These are phyloP conservation scores for Chlorella sp. DNA, from an alignment of 139 green algal genomes.

Conservation along the genomic window DNA sequence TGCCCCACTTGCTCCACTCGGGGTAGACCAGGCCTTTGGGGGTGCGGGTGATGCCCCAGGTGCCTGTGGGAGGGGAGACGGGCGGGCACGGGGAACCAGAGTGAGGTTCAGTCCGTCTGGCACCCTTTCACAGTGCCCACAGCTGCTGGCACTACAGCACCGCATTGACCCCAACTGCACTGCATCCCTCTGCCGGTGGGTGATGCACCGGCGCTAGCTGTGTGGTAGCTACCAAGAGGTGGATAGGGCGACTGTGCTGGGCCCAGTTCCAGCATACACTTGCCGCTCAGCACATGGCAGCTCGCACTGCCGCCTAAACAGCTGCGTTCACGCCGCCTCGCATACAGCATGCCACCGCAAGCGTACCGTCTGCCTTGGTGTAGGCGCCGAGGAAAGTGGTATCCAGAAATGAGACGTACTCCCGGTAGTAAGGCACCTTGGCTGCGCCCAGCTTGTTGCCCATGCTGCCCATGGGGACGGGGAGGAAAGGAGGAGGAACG, in stretches of 20 bases:
- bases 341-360: neutral
- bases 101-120: neutral
- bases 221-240: neutral
- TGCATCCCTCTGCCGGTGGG: neutral
- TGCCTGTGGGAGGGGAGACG: neutral
- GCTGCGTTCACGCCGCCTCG: no score
- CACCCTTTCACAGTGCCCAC: no score
- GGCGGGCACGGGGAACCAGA: neutral
- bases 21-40: conserved; percentile 30
- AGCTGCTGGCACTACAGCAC: neutral
- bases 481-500: neutral
- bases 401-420: neutral
- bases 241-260: neutral
- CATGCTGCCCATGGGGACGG: neutral
- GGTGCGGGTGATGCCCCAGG: conserved; percentile 20
- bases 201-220: neutral
- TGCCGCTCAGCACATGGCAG: no score
- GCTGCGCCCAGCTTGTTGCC: neutral
- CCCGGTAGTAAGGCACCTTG: neutral
- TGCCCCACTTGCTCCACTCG: conserved; percentile 18
- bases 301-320: no score
- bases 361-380: neutral
- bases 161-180: neutral
- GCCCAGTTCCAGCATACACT: neutral
- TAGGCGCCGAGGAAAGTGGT: neutral